Percentiles rank a stretch among this genome's conserved stretches.
Conservation (phyloP, 2,329 filamentous ascomycete species). For the Sarocladium brachiariae region DNA sequence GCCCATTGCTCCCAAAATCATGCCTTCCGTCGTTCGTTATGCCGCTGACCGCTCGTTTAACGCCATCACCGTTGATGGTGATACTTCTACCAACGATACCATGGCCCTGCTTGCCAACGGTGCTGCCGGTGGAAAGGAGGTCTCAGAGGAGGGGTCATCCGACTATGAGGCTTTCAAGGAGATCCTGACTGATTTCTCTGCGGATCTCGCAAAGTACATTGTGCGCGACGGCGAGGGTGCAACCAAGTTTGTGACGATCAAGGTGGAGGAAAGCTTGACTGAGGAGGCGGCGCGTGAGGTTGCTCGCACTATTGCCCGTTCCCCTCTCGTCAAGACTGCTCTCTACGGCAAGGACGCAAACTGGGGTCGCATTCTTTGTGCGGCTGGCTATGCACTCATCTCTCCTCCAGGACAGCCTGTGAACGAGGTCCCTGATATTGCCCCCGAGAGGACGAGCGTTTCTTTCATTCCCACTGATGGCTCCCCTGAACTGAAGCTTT, state of each 20-base stretch:
- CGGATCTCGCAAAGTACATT: slow-evolving; percentile 82
- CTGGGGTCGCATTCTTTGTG: slow-evolving; percentile 95
- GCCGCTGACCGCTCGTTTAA: slow-evolving; percentile 87
- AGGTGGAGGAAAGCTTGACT: slow-evolving; percentile 65
- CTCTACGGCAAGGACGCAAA: slow-evolving; percentile 96
- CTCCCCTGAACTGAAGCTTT: slow-evolving; percentile 66
- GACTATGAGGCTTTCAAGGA: slow-evolving; percentile 67
- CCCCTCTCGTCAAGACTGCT: slow-evolving; percentile 92
- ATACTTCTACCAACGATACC: slow-evolving; percentile 96
- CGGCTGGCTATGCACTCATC: slow-evolving; percentile 73
- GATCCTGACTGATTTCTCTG: slow-evolving; percentile 70
- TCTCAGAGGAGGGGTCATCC: slow-evolving; percentile 44
- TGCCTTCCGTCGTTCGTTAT: slow-evolving; percentile 63
- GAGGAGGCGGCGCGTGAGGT: slow-evolving; percentile 69
- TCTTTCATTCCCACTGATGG: slow-evolving; percentile 74
- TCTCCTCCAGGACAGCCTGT: slow-evolving; percentile 50
- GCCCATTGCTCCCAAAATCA: slow-evolving; percentile 60
- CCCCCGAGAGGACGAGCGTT: slow-evolving; percentile 66
- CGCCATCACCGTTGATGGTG: slow-evolving; percentile 92
- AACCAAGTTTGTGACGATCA: slow-evolving; percentile 95
- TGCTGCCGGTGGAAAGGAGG: slow-evolving; percentile 66
- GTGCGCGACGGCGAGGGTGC: slow-evolving; percentile 95
- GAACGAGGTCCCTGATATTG: slow-evolving; percentile 56
- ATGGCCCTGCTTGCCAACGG: slow-evolving; percentile 93
- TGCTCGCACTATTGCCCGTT: slow-evolving; percentile 81